Conservation (phyloP, 352 stramenopile species). For the Pythium graminicola region DNA sequence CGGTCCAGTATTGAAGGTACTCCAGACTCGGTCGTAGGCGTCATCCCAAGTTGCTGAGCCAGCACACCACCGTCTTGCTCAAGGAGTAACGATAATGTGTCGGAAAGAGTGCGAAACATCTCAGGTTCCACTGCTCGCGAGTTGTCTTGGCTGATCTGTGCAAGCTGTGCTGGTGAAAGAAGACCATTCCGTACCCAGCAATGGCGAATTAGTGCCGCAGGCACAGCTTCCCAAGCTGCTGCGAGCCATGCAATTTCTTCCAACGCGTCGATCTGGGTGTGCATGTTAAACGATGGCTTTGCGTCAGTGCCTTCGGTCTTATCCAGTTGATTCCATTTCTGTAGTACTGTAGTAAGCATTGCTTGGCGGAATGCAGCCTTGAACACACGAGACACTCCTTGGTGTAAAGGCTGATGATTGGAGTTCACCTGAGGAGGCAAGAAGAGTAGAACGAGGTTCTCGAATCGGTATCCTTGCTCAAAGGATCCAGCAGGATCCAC, state of each 20-base stretch:
- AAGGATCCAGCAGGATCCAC: slow-evolving; percentile 53
- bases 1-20: slow-evolving; percentile 9
- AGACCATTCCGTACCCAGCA: slow-evolving; percentile 25
- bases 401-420: slow-evolving; percentile 48
- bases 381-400: slow-evolving; percentile 48
- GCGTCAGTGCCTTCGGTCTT: slow-evolving; percentile 5
- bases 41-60: slow-evolving; percentile 12
- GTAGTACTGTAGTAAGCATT: slow-evolving; percentile 43
- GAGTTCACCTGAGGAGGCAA: slow-evolving; percentile 36
- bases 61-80: slow-evolving; percentile 13
- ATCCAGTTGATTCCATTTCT: slow-evolving; percentile 23
- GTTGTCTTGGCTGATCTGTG: slow-evolving; percentile 25
- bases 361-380: slow-evolving; percentile 55
- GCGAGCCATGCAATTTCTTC: slow-evolving; percentile 14
- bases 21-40: neutral
- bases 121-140: slow-evolving; percentile 20
- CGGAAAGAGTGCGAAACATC: slow-evolving; percentile 17
- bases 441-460: slow-evolving; percentile 60
- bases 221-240: slow-evolving; percentile 19
- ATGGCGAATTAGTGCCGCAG: slow-evolving; percentile 20
- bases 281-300: slow-evolving; percentile 7
- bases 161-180: slow-evolving; percentile 17
- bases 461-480: slow-evolving; percentile 53
- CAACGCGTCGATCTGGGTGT: neutral
- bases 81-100: slow-evolving; percentile 4